Evolutionary conservation across 2,329 filamentous ascomycete species (phyloP), one percentile per base, ranked within the genome.

Genomic region (Emydomyces testavorans): DNA sequence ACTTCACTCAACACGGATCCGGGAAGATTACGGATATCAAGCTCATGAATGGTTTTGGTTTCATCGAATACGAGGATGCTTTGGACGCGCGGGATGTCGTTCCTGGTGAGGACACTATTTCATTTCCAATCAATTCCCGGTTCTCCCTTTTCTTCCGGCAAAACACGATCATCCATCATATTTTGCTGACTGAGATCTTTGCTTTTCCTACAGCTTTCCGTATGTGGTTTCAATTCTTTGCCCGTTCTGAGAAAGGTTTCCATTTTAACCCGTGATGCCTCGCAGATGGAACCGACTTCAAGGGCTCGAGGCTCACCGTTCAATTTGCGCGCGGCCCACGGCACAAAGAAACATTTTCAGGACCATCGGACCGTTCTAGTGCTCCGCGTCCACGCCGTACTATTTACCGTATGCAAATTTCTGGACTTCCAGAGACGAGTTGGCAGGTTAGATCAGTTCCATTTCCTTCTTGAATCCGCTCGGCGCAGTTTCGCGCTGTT

Each of bases 41-140:
- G 76, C 80, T 98, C 55, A 98, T 98, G 92, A 96, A 94, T 66
- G 92, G 92, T 63, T 98, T 98, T 65, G 92, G 92, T 66, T 98
- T 98, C 75, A 94, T 98, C 66, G 92, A 98, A 70, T 98, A 96
- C 71, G 93, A 95, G 70, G 92, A 96, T 72, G 81, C 88, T 50
- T 86, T 95, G 84, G 92, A 98, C 72, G 92, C 92, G 58, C 85
- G 90, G 65, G 92, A 98, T 72, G 89, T 98, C 56, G 92, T 98
- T 62, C 92, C 92, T 70, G 90, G 92, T 95, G 79, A 73, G 82
- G 62, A 44, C 54, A 52, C 31, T 15, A 28, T 28, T 44, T 51
- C 36, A 48, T 48, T 46, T 50, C 48, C 28, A 15, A 40, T 49
- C 53, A 49, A 45, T 46, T 16, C 36, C 41, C 52, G 41, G 51